Evolutionary conservation across 441 rosid genomes (phyloP).

Genomic region (Brassica hybrid): DNA sequence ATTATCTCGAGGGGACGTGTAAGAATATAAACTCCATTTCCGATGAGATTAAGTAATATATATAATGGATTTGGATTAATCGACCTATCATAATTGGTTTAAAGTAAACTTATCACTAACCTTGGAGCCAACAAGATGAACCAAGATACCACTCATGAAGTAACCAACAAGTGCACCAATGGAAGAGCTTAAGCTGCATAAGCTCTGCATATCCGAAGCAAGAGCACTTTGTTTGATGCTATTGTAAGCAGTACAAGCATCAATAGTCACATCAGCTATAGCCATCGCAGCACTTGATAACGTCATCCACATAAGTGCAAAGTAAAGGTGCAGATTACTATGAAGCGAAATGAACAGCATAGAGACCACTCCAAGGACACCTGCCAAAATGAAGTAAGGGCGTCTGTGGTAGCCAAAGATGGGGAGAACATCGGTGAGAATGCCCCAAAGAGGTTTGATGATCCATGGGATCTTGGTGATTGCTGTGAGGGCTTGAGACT

Average conservation of each 20-base stretch:
- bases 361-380: conserved; percentile 71
- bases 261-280: conserved; percentile 94
- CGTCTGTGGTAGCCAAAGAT: conserved; percentile 77
- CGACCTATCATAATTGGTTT: not conserved
- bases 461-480: conserved; percentile 88
- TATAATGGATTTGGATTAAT: not conserved
- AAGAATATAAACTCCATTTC: not conserved
- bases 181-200: conserved; percentile 77
- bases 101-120: conserved; percentile 43
- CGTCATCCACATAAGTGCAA: conserved; percentile 72
- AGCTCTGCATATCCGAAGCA: conserved; percentile 97
- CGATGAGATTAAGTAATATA: not conserved
- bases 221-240: conserved; percentile 81
- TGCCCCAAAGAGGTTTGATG: conserved; percentile 95
- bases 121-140: conserved; percentile 91
- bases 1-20: not conserved
- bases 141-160: conserved; percentile 78
- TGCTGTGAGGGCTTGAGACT: conserved; percentile 79
- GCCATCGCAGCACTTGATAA: conserved; percentile 81
- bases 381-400: conserved; percentile 74
- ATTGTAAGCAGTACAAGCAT: conserved; percentile 94
- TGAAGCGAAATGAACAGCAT: conserved; percentile 75
- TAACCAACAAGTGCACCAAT: conserved; percentile 84
- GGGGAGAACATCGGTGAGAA: conserved; percentile 92
- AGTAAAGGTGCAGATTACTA: conserved; percentile 66